These are phyloP conservation scores for Podospora australis DNA, from an alignment of 495 filamentous ascomycete species.

Conservation along the genomic window DNA sequence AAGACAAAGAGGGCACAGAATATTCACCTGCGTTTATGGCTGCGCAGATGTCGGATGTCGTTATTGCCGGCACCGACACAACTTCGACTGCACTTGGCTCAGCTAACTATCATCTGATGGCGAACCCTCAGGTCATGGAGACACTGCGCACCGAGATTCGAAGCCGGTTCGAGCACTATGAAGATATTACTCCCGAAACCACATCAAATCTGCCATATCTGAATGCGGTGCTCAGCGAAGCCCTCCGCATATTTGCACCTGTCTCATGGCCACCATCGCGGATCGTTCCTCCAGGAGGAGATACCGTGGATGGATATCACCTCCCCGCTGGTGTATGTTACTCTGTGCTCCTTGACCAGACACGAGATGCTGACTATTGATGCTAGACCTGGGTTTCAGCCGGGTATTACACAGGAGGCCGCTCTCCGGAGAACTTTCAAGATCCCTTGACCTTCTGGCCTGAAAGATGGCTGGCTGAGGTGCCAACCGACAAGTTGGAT, in stretches of 20 bases:
- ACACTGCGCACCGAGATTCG: slow-evolving; percentile 39
- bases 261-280: slow-evolving; percentile 24
- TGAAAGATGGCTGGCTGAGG: slow-evolving; percentile 27
- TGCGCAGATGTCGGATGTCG: slow-evolving; percentile 20
- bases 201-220: slow-evolving; percentile 30
- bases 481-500: not conserved
- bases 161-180: slow-evolving; percentile 23
- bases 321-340: slow-evolving; percentile 31
- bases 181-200: slow-evolving; percentile 27
- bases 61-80: slow-evolving; percentile 44
- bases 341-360: slow-evolving; percentile 2
- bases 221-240: slow-evolving; percentile 38
- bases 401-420: slow-evolving; percentile 24
- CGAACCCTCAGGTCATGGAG: slow-evolving; percentile 15
- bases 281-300: slow-evolving; percentile 20
- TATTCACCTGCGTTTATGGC: slow-evolving; percentile 18
- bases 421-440: slow-evolving; percentile 26
- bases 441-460: slow-evolving; percentile 28
- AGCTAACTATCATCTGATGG: slow-evolving; percentile 30
- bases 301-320: slow-evolving; percentile 24
- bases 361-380: not conserved
- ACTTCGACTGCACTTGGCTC: slow-evolving; percentile 38
- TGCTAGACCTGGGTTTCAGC: slow-evolving; percentile 30
- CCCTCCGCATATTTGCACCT: slow-evolving; percentile 30
- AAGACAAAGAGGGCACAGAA: slow-evolving; percentile 10